Base-by-base conservation (phyloP, 2,329 filamentous ascomycete genomes). In the Bipolaris oryzae region DNA sequence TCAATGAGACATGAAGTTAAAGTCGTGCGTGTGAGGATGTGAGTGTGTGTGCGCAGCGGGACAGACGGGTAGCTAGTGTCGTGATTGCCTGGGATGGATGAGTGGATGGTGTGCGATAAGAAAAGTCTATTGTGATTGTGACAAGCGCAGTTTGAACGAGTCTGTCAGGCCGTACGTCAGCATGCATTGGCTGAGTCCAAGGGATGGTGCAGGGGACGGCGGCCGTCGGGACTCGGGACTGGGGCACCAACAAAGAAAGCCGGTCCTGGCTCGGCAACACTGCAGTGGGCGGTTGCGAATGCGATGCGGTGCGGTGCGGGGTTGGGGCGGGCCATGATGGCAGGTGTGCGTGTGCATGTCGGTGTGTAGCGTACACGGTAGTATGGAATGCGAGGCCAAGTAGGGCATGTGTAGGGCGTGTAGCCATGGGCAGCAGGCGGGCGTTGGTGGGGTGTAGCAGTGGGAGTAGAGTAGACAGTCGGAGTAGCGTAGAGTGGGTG, bases 211-310 rank as follows among this genome's bases (percentile, higher is more conserved):
- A 50, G 25, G 57, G 23, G 35, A 47, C 23, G 51, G 33, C 35
- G 42, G 48, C 39, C 34, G 28, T 55, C 44, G 55, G 49, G 51
- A 48, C 41, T 53, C 53, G 57, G 49, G 53, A 45, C 41, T 38
- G 38, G 28, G 48, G 16, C 47, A 53, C 62, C 45, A 62, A 64
- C 55, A 50, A 59, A 62, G 57, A 53, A 20, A 55, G 21, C 38
- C 49, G 46, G 50, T 42, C 50, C 50, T 38, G 43, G 46, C 11
- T 41, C 42, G 38, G 21, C 31, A 45, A 38, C 47, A 20, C 18
- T 41, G 38, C 18, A 41, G 38, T n/a, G 31, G 20, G 37, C 35
- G 33, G 34, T 25, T 18, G 35, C 28, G 35, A 34, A 16, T 23
- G 31, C 16, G 42, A 37, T 52, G 53, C 53, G 53, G 53, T 48